Evolutionary conservation across 140 eudicot species (phyloP), one percentile per base, ranked within the genome.

Genomic region (Oenanthe javanica): DNA sequence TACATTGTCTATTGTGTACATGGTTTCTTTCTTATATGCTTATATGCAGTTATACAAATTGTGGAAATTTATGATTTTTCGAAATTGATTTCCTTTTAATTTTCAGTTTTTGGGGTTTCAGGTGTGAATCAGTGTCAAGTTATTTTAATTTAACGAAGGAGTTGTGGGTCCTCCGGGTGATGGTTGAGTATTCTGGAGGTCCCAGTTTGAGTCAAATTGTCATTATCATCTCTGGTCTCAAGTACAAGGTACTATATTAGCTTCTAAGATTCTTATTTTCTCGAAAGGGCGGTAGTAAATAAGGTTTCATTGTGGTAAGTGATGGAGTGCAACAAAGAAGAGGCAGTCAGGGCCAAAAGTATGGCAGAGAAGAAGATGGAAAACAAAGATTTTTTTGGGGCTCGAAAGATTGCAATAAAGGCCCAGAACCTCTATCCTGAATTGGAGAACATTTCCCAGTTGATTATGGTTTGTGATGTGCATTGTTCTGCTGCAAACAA

Each of bases 271-370:
- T 79, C 59, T 63, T 63, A 46, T 70, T 23, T 25, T 42, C 67
- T 42, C 21, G 12, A 25, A 38, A 25, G 12, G n/a, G 46, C 74
- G 11, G 48, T 75, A 23, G 7, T 79, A 52, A 79, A 54, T 78
- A 46, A 78, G 79, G 75, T 76, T 52, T 82, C 7, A 43, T 43
- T 81, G 52, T 47, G 64, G 31, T 81, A 42, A 46, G 80, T 82
- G 83, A 92, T 92, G 97, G 97, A 90, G 72, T 87, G 91, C 90
- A 92, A 92, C 86, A 87, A 77, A 89, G 96, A 93, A 82, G 98
- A 93, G 86, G 98, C 98, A 45, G 46, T 59, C n/a, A 83, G 90
- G 84, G 97, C 97, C 50, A 93, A 86, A 74, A 84, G 75, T 27
- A 61, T 89, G 36, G 97, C 98, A 27, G 91, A 89, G 77, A 84